Conservation (phyloP, 2,329 filamentous ascomycete genomes). For the Talaromyces sp. region DNA sequence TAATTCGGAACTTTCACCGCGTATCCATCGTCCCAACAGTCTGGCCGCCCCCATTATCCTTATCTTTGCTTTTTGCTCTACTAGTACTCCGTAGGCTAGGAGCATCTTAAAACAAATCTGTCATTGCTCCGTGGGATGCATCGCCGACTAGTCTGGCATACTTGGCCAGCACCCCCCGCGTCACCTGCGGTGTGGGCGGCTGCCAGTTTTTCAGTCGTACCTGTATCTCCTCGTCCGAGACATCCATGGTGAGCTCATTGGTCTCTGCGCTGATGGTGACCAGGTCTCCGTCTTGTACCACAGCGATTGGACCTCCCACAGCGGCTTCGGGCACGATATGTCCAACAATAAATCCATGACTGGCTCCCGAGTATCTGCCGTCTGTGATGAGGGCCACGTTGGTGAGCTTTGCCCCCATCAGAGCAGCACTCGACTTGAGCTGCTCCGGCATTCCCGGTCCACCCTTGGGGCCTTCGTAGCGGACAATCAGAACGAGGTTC, state of each 20-base stretch:
- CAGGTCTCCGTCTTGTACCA: conserved; percentile 74
- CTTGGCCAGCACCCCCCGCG: conserved; percentile 81
- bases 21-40: background rate
- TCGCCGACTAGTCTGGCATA: conserved; percentile 85
- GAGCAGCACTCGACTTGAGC: conserved; percentile 78
- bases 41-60: background rate
- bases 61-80: background rate
- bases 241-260: conserved; percentile 68
- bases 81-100: too few species aligned
- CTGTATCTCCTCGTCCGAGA: conserved; percentile 67
- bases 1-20: background rate
- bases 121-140: conserved; percentile 87
- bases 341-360: conserved; percentile 89
- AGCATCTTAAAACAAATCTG: conserved; percentile 49
- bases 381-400: conserved; percentile 92
- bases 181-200: conserved; percentile 66
- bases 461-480: conserved; percentile 90
- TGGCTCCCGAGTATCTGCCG: conserved; percentile 81
- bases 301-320: conserved; percentile 79
- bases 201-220: conserved; percentile 63
- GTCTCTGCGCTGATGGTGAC: conserved; percentile 81
- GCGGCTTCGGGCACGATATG: conserved; percentile 90
- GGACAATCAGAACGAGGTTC: conserved; percentile 83
- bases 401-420: conserved; percentile 84
- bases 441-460: conserved; percentile 97